Base-by-base conservation (phyloP, 2,329 filamentous ascomycete species). In the Colletotrichum tanaceti region DNA sequence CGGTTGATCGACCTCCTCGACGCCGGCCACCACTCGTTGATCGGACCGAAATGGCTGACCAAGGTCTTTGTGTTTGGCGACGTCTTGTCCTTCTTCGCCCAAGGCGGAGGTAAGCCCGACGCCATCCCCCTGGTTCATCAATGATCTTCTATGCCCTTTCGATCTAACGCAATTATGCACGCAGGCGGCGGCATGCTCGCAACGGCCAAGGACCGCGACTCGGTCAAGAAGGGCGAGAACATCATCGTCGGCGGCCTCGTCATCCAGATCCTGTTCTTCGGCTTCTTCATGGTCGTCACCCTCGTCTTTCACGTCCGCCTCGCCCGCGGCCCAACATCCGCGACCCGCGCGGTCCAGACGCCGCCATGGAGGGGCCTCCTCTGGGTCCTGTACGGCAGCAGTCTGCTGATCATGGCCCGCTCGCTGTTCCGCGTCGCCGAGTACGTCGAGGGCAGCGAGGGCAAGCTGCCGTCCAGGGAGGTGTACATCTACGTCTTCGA, bases 181-280 rank as follows among this genome's bases (percentile, higher is more conserved):
- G 10, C 1, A 67, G 67, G 65, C 16, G 68, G 68, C 10, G 68
- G 65, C 4, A 71, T 62, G 60, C 63, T 78, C 11, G 73, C 75
- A 13, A 61, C 68, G 6, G 75, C 70, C 47, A 73, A 80, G 24
- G 24, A 32, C 49, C 53, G 20, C 9, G 61, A 64, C 4, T 13
- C 43, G 13, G 64, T 66, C 14, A 67, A 68, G 46, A 72, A 73
- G 4, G 84, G 83, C 11, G 77, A 85, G 66, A 79, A 82, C 28
- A 77, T 89, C 55, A 83, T 89, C 6, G 75, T 89, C 11, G 83
- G 74, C 1, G 87, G 87, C 3, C 76, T 90, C 1, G 75, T 83
- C 14, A 77, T 89, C 14, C 87, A 90, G 72, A 80, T 89, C 20
- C 46, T 86, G n/a, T 82, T 86, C 65, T 88, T 89, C 63, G 79